Conservation (phyloP, 192 early-diverging fungal species). For the Backusella liffmaniae region DNA sequence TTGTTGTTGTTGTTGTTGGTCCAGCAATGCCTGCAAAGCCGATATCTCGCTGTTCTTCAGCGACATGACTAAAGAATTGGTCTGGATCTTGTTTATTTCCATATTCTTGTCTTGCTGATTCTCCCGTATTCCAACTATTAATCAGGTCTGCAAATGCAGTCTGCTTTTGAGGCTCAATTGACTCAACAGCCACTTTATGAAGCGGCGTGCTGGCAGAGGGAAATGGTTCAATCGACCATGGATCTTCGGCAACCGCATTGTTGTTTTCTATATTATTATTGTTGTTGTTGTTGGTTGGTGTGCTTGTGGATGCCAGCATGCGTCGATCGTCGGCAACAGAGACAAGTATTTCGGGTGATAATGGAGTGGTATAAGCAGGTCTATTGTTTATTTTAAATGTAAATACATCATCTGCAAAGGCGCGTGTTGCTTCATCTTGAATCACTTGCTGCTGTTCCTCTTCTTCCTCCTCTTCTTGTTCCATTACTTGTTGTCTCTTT, state of each 20-base stretch:
- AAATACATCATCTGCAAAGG: conserved; percentile 26
- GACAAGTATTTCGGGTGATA: conserved; percentile 5
- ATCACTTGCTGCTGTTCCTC: conserved; percentile 7
- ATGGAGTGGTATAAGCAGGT: neutral
- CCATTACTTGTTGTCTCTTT: neutral
- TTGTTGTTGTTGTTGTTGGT: neutral
- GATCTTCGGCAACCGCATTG: neutral
- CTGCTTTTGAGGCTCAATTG: conserved; percentile 22
- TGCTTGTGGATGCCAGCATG: conserved; percentile 4
- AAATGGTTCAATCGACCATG: conserved; percentile 13
- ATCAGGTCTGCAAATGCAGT: conserved; percentile 34
- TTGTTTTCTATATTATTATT: neutral
- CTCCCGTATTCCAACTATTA: conserved; percentile 20
- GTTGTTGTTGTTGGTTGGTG: neutral
- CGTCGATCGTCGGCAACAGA: neutral
- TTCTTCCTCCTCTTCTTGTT: conserved; percentile 1
- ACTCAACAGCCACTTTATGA: neutral
- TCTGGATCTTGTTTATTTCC: neutral
- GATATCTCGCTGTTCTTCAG: conserved; percentile 28
- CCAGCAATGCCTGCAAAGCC: conserved; percentile 30
- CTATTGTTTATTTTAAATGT: neutral
- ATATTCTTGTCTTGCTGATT: neutral
- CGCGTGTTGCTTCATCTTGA: conserved; percentile 32
- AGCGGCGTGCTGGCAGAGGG: conserved; percentile 12
- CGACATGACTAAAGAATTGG: conserved; percentile 17